These are phyloP conservation scores for Corrigiola litoralis DNA, from an alignment of 179 eudicot species.

Conservation along the genomic window DNA sequence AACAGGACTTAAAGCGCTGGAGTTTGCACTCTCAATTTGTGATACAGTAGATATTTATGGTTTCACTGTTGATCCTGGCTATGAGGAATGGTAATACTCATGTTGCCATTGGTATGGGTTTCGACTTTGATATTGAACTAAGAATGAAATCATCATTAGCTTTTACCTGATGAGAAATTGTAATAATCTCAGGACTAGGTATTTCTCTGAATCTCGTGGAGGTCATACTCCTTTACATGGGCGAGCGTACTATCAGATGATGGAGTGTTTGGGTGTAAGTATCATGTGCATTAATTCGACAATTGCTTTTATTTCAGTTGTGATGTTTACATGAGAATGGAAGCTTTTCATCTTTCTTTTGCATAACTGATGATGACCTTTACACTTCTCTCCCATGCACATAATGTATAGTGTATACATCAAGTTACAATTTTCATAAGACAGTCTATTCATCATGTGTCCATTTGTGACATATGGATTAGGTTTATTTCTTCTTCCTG, in stretches of 20 bases:
- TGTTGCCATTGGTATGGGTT: neutral
- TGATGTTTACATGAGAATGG: neutral
- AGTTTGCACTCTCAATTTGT: conserved; percentile 91
- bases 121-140: neutral
- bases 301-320: neutral
- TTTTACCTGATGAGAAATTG: conserved; percentile 2
- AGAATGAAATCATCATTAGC: neutral
- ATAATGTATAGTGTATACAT: no score
- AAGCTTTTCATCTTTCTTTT: no score
- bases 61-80: conserved; percentile 98
- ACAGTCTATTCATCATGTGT: no score
- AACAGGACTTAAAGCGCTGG: conserved; percentile 98
- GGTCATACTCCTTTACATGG: conserved; percentile 99
- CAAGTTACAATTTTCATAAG: no score
- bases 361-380: no score
- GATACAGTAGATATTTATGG: conserved; percentile 96
- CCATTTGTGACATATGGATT: no score
- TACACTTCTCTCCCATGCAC: no score
- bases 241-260: conserved; percentile 99
- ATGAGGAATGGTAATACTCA: conserved; percentile 78
- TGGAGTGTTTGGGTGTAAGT: conserved; percentile 99
- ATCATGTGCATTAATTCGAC: neutral
- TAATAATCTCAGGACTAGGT: conserved; percentile 72
- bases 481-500: no score
- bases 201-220: conserved; percentile 94